Evolutionary conservation across 176 grass and related monocot species (phyloP).

Genomic region (Aegilops longissima): DNA sequence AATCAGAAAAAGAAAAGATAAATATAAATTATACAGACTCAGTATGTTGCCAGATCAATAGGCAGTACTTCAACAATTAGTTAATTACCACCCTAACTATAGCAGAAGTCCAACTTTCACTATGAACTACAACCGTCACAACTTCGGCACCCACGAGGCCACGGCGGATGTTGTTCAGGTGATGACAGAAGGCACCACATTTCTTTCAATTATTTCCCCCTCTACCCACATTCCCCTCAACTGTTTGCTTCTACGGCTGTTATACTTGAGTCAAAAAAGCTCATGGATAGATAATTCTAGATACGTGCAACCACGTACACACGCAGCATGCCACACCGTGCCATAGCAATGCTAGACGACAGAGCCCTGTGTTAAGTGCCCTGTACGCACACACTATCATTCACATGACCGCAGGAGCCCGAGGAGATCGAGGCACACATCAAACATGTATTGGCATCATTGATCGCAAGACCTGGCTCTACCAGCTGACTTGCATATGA

Average conservation of each 20-base stretch:
- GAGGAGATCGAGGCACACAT: neutral
- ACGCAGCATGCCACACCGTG: neutral
- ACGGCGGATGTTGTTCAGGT: neutral
- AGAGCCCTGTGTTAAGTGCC: neutral
- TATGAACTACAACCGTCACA: neutral
- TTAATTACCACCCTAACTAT: neutral
- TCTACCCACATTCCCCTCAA: neutral
- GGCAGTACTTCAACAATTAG: neutral
- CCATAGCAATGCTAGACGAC: neutral
- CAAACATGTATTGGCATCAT: neutral
- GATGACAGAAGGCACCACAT: neutral
- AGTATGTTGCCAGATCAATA: neutral
- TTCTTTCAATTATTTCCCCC: neutral
- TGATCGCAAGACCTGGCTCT: neutral
- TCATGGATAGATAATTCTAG: neutral
- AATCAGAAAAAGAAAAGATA: neutral
- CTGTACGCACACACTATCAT: neutral
- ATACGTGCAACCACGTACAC: neutral
- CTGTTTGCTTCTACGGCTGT: neutral
- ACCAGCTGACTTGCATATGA: neutral
- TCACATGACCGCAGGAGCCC: neutral
- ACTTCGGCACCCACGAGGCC: neutral
- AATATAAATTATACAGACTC: neutral
- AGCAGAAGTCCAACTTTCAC: neutral
- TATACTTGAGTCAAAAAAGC: neutral